A percentile compares a stretch with the other conserved stretches of the same genome.
Evolutionary conservation across 139 green algal genomes (phyloP).

Genomic region (Tetradesmus obliquus): DNA sequence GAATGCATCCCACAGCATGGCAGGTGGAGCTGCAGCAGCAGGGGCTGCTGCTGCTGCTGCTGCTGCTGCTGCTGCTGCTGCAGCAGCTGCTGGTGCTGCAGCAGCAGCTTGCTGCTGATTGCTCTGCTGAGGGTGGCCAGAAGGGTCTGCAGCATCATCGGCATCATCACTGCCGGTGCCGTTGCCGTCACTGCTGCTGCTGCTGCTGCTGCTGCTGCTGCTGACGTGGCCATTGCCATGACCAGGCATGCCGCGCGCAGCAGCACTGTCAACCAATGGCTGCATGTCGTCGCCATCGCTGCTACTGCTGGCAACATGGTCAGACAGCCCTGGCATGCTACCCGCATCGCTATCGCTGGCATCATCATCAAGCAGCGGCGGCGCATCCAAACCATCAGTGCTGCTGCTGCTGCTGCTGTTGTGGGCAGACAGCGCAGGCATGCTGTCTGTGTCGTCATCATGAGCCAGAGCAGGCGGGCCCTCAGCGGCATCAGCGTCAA

Average conservation of each 20-base stretch:
- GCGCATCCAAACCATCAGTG: too few species aligned
- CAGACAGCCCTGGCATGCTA: not conserved
- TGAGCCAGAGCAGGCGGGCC: too few species aligned
- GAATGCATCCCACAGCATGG: not conserved
- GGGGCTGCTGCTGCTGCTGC: not conserved
- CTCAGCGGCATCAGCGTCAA: not conserved
- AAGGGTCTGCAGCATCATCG: not conserved
- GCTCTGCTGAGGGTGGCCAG: not conserved
- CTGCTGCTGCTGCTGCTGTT: too few species aligned
- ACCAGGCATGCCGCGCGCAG: not conserved
- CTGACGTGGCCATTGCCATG: not conserved
- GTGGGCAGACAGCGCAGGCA: not conserved
- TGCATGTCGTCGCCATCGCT: not conserved
- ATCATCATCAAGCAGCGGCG: too few species aligned
- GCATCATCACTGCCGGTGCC: not conserved
- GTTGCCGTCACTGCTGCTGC: not conserved
- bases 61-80: conserved; percentile 29
- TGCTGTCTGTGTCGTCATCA: too few species aligned
- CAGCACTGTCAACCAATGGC: not conserved
- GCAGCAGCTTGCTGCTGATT: not conserved
- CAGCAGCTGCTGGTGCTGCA: not conserved
- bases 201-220: not conserved
- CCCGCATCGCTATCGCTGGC: too few species aligned
- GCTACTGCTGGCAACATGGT: not conserved
- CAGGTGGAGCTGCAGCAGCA: not conserved